phyloP scores from a whole-genome alignment of 2,329 filamentous ascomycete genomes.

The Colletotrichum horii region DNA sequence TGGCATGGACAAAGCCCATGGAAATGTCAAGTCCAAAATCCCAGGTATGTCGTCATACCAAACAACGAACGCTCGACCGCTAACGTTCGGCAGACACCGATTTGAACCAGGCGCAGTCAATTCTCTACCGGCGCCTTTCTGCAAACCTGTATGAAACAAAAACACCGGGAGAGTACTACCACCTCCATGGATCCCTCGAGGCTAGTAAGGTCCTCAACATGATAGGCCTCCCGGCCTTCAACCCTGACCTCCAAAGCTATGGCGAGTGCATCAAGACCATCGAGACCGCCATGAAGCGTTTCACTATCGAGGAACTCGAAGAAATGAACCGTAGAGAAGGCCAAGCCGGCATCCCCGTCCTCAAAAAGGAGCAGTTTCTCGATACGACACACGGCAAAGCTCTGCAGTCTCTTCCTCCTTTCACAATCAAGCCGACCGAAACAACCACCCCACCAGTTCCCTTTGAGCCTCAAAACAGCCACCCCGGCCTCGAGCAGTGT shows the following conservation, averaged over 20 bases:
- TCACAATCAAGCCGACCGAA: constrained; percentile 50
- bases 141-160: constrained; percentile 71
- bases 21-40: constrained; percentile 43
- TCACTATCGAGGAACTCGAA: constrained; percentile 57
- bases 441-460: constrained; percentile 46
- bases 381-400: constrained; percentile 51
- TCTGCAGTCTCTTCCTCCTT: constrained; percentile 37
- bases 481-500: constrained; percentile 32
- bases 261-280: constrained; percentile 58
- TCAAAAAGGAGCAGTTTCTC: constrained; percentile 60
- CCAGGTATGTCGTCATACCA: constrained; percentile 14
- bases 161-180: constrained; percentile 64
- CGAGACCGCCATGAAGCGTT: constrained; percentile 56
- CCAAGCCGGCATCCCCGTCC: constrained; percentile 60
- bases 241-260: constrained; percentile 62
- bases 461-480: constrained; percentile 24
- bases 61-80: not conserved
- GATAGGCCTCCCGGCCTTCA: constrained; percentile 65
- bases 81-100: constrained; percentile 60
- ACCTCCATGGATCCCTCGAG: constrained; percentile 72
- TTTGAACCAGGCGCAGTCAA: constrained; percentile 67
- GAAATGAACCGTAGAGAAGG: constrained; percentile 50
- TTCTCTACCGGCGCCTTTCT: constrained; percentile 68
- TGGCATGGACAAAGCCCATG: constrained; percentile 53
- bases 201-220: constrained; percentile 67